Conservation (phyloP, 257 asterid genomes). For the Nicotiana tomentosiformis region DNA sequence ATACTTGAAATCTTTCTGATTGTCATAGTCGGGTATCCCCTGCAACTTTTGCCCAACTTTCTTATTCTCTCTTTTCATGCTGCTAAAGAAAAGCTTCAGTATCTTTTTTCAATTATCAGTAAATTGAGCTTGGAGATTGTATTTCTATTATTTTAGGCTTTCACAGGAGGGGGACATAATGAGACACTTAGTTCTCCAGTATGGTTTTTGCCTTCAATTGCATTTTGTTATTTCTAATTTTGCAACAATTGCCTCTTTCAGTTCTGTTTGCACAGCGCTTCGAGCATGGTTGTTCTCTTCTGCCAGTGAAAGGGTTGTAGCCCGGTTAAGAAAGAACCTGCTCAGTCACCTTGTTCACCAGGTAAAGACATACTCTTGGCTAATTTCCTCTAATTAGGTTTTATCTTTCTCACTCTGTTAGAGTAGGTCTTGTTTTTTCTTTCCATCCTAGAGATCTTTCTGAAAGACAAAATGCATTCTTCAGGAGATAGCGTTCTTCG, state of each 20-base stretch:
- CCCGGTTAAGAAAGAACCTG: slow-evolving; percentile 53
- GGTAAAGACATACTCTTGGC: slow-evolving; percentile 33
- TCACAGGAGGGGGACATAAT: background rate
- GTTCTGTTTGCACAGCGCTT: slow-evolving; percentile 60
- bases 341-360: slow-evolving; percentile 67
- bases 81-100: background rate
- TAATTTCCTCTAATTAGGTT: background rate
- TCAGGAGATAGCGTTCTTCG: slow-evolving; percentile 86
- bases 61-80: slow-evolving; percentile 7
- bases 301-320: slow-evolving; percentile 79
- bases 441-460: background rate
- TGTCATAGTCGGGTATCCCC: slow-evolving; percentile 60
- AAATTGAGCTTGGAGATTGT: background rate
- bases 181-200: background rate
- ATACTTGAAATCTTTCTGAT: slow-evolving; percentile 49
- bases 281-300: slow-evolving; percentile 78
- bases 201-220: background rate
- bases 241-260: slow-evolving; percentile 30
- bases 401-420: background rate
- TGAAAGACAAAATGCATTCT: slow-evolving; percentile 7
- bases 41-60: background rate
- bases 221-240: background rate
- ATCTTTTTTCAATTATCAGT: background rate
- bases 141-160: slow-evolving; percentile 9
- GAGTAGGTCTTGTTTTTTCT: background rate